Percentiles rank a stretch among this genome's conserved stretches.
phyloP scores from a whole-genome alignment of 495 filamentous ascomycete species.

The Lasiosphaeria hispida region DNA sequence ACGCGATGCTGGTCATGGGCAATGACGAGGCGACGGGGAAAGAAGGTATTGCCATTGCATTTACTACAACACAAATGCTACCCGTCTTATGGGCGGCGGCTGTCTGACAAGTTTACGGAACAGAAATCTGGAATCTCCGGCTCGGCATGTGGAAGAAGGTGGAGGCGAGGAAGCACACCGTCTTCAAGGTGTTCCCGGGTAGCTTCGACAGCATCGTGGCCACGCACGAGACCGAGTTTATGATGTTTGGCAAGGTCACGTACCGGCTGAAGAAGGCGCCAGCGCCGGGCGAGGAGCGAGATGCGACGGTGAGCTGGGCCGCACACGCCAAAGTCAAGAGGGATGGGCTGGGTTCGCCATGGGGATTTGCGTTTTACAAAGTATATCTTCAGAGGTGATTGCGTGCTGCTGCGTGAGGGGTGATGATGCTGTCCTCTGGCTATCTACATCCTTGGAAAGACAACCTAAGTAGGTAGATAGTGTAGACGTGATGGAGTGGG shows the following conservation, averaged over 20 bases:
- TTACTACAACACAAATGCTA: background rate
- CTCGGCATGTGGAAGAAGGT: slow-evolving; percentile 30
- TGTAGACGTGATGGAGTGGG: background rate
- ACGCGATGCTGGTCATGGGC: slow-evolving; percentile 35
- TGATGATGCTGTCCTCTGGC: background rate
- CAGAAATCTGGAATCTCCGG: slow-evolving; percentile 26
- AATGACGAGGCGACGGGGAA: slow-evolving; percentile 27
- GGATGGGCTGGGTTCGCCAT: slow-evolving; percentile 12
- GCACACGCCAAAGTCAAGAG: slow-evolving; percentile 22
- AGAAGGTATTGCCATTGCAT: slow-evolving; percentile 22
- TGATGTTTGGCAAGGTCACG: slow-evolving; percentile 32
- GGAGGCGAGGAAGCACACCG: slow-evolving; percentile 27
- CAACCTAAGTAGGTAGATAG: background rate
- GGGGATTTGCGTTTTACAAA: slow-evolving; percentile 15
- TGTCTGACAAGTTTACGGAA: background rate
- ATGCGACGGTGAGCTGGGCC: slow-evolving; percentile 21
- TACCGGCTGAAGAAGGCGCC: slow-evolving; percentile 19
- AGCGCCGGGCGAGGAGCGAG: background rate
- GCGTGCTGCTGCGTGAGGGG: background rate
- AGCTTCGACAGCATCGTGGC: slow-evolving; percentile 13
- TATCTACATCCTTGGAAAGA: background rate
- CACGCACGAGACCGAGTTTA: slow-evolving; percentile 27
- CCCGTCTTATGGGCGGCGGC: background rate
- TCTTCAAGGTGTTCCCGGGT: slow-evolving; percentile 35
- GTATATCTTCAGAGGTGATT: slow-evolving; percentile 17